Conservation (phyloP, 257 asterid genomes). For the Sherardia arvensis region DNA sequence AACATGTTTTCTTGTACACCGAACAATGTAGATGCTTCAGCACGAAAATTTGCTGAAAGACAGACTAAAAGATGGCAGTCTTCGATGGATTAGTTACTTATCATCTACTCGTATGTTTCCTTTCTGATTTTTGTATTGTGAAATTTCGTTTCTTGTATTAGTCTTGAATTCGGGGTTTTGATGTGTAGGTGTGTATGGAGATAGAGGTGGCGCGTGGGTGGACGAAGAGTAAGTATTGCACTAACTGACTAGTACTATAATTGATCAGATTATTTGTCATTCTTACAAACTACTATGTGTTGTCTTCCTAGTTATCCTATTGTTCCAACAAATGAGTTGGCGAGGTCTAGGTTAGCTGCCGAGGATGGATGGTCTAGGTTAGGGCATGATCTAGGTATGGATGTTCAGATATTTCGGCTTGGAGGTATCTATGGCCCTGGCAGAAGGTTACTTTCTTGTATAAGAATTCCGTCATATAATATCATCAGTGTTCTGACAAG, state of each 20-base stretch:
- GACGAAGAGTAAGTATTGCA: constrained; percentile 64
- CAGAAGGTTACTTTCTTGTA: constrained; percentile 49
- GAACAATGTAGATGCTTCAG: constrained; percentile 42
- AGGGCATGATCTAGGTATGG: constrained; percentile 41
- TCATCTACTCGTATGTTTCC: constrained; percentile 68
- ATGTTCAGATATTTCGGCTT: constrained; percentile 69
- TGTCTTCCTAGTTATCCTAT: constrained; percentile 47
- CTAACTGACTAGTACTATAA: constrained; percentile 1
- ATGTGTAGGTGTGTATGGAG: constrained; percentile 75
- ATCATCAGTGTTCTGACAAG: background rate
- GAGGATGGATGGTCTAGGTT: constrained; percentile 72
- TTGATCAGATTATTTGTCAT: constrained; percentile 13
- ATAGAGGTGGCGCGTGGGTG: constrained; percentile 77
- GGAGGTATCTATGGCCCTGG: constrained; percentile 98
- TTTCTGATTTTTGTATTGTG: background rate
- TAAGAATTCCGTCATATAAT: background rate
- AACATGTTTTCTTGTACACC: background rate
- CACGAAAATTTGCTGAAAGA: constrained; percentile 34
- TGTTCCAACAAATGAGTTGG: constrained; percentile 36
- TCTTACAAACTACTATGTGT: constrained; percentile 14
- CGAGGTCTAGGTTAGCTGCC: constrained; percentile 54
- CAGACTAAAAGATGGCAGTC: constrained; percentile 48
- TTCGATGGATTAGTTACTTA: constrained; percentile 68
- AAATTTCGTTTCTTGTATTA: no score
- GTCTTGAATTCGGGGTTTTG: constrained; percentile 7